These are phyloP conservation scores for Spathaspora passalidarum DNA, from an alignment of 805 yeast genomes.

Conservation along the genomic window DNA sequence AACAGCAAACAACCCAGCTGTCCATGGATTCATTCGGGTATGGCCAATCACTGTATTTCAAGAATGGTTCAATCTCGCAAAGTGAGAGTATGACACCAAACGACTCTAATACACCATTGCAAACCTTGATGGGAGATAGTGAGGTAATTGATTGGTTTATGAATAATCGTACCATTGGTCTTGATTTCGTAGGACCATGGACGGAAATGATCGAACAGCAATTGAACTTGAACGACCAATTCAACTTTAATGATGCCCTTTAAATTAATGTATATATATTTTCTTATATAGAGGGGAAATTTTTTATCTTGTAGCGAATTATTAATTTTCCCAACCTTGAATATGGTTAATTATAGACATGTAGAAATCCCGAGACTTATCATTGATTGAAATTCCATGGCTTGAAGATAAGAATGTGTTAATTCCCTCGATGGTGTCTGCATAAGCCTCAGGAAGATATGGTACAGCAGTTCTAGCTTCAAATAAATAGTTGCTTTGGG, in stretches of 20 bases:
- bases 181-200: conserved; percentile 65
- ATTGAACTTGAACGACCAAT: conserved; percentile 35
- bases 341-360: conserved; percentile 19
- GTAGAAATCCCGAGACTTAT: conserved; percentile 3
- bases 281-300: not conserved
- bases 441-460: conserved; percentile 6
- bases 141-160: conserved; percentile 46
- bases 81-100: conserved; percentile 8
- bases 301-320: not conserved
- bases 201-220: conserved; percentile 77
- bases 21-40: not conserved
- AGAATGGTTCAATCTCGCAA: conserved; percentile 2
- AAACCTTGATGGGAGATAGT: conserved; percentile 30
- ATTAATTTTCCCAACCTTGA: conserved; percentile 23
- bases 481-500: not conserved
- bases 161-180: conserved; percentile 36
- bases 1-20: conserved; percentile 1
- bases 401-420: not conserved
- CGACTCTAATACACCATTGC: conserved; percentile 16
- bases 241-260: conserved; percentile 23
- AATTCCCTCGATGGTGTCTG: conserved; percentile 3
- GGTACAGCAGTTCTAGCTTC: conserved; percentile 4
- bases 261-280: not conserved
- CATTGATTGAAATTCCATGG: not conserved
- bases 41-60: not conserved